phyloP scores from a whole-genome alignment of 768 basidiomycete genomes.

The Mycena chlorophos region DNA sequence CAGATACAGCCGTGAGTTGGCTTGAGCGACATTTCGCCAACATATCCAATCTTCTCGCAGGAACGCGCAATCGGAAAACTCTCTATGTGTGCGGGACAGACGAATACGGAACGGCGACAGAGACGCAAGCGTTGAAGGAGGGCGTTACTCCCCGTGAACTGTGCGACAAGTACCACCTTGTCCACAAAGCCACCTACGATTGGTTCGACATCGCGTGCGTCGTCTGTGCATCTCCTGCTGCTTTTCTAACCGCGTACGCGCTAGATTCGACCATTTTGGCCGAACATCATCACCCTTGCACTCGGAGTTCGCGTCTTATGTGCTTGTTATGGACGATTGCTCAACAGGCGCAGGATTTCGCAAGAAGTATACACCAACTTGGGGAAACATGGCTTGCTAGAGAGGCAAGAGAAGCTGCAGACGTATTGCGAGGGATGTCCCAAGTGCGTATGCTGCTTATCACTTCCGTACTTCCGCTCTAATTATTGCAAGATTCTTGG shows the following conservation, averaged over 20 bases:
- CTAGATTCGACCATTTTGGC: conserved; percentile 93
- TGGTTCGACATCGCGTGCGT: conserved; percentile 94
- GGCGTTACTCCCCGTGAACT: conserved; percentile 74
- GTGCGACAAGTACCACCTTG: conserved; percentile 86
- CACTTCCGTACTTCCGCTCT: neutral
- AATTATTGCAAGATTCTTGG: conserved; percentile 67
- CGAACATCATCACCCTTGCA: conserved; percentile 90
- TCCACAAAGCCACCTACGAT: conserved; percentile 91
- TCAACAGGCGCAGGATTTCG: conserved; percentile 63
- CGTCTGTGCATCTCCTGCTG: conserved; percentile 19
- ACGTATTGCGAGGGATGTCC: conserved; percentile 92
- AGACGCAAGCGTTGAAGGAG: conserved; percentile 94
- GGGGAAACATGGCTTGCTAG: conserved; percentile 71
- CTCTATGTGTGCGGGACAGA: conserved; percentile 98
- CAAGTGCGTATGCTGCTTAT: conserved; percentile 49
- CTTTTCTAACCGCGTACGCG: conserved; percentile 7
- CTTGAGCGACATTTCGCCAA: neutral
- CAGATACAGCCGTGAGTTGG: conserved; percentile 61
- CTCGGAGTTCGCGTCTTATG: conserved; percentile 64
- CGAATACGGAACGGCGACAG: conserved; percentile 99
- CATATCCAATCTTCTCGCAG: conserved; percentile 27
- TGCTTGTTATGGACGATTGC: neutral
- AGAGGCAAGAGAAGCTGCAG: conserved; percentile 86
- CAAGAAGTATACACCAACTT: conserved; percentile 89
- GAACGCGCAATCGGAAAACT: conserved; percentile 83